Percentiles rank a stretch among this genome's conserved stretches.
These are phyloP conservation scores for Pythium oligandrum DNA, from an alignment of 352 stramenopile genomes.

Conservation along the genomic window DNA sequence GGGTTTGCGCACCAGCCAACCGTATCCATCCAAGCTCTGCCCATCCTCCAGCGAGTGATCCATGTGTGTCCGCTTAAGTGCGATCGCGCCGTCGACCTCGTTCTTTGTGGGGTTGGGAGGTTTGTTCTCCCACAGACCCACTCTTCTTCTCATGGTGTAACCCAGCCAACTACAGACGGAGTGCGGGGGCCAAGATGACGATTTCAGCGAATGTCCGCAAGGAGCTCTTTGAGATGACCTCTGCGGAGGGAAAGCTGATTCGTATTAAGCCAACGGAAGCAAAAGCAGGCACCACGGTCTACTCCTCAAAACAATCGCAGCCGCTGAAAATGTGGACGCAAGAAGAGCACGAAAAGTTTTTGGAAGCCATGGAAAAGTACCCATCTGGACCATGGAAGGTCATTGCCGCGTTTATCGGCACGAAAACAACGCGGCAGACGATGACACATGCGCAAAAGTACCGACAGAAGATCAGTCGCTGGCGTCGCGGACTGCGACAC, in stretches of 20 bases:
- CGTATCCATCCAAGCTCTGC: slow-evolving; percentile 30
- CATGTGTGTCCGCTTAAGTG: slow-evolving; percentile 36
- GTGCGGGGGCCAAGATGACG: slow-evolving; percentile 50
- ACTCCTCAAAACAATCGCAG: slow-evolving; percentile 80
- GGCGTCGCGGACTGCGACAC: slow-evolving; percentile 69
- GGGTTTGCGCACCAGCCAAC: slow-evolving; percentile 6
- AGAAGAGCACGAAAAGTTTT: slow-evolving; percentile 83
- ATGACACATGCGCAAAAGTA: slow-evolving; percentile 86
- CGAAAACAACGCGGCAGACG: slow-evolving; percentile 92
- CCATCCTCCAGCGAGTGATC: slow-evolving; percentile 17
- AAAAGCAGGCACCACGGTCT: slow-evolving; percentile 79
- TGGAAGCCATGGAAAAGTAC: slow-evolving; percentile 85
- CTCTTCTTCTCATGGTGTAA: slow-evolving; percentile 23
- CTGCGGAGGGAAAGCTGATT: slow-evolving; percentile 74
- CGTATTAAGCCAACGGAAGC: slow-evolving; percentile 81
- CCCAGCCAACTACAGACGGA: no score
- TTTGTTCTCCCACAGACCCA: slow-evolving; percentile 16
- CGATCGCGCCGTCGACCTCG: slow-evolving; percentile 27
- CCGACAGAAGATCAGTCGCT: slow-evolving; percentile 80
- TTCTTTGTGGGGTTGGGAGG: slow-evolving; percentile 6
- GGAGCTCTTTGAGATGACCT: slow-evolving; percentile 82
- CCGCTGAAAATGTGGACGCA: slow-evolving; percentile 84
- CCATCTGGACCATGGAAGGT: slow-evolving; percentile 76
- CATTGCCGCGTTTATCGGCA: slow-evolving; percentile 77
- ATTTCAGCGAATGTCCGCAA: slow-evolving; percentile 84